Evolutionary conservation across 306 rosid species (phyloP), one percentile per base, ranked within the genome.

Genomic region (Quercus cerris): DNA sequence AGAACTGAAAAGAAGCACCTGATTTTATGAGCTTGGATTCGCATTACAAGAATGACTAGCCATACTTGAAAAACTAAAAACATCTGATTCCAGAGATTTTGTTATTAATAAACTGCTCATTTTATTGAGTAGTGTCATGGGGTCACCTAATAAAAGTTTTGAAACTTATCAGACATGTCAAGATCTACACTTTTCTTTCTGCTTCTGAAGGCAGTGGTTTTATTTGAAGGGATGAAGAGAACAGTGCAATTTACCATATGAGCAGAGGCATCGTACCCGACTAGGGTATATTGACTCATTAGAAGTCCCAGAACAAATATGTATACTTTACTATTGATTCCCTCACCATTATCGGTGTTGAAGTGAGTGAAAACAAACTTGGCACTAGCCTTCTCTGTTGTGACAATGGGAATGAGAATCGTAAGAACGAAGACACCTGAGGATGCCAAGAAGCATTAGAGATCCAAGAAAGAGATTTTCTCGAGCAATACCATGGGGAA

Each of bases 251-350:
- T 78, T 81, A 88, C 99, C 99, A 95, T 93, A 86, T 95, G 96
- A 85, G 98, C 98, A 52, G 99, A 95, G 58, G 99, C 97, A 87
- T 95, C 99, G 83, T 84, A 95, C 15, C 99, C 99, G 49, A 89
- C 86, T 31, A 95, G 80, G 78, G 99, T 95, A 82, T 90, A 95
- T 76, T 95, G 98, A 84, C 98, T 91, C 98, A 95, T 93, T 15
- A 93, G 85, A 78, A 93, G 96, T 77, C 98, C 99, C 88, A 93
- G 68, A 77, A 95, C 84, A 87, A 95, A 95, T 79, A 91, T 95
- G 89, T 95, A 93, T 19, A 83, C 77, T 78, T 71, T 89, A 88
- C 81, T 89, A 78, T 28, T 73, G 75, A 95, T 86, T 84, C 97
- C 99, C 3, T 83, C 86, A 58, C 88, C 96, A 78, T 91, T 93